Percentiles rank a stretch among this genome's conserved stretches.
Conservation (phyloP, 73 alveolate species). For the Blepharisma stoltei region DNA sequence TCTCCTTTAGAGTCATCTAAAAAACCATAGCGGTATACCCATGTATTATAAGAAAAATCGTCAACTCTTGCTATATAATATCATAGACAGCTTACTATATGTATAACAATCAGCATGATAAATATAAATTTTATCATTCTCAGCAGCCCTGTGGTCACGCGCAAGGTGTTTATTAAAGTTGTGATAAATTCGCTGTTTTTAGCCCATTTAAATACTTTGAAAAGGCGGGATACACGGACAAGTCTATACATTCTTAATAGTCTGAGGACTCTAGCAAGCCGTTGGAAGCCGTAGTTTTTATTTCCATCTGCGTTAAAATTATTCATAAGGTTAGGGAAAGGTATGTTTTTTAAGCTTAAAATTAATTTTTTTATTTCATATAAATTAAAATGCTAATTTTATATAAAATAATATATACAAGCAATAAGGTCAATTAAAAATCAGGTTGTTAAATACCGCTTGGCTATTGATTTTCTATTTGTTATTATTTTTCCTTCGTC, state of each 20-base stretch:
- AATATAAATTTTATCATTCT: conserved; percentile 42
- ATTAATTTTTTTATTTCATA: too few relatives aligned
- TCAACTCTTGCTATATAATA: conserved; percentile 45
- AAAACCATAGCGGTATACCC: conserved; percentile 43
- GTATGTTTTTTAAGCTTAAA: too few relatives aligned
- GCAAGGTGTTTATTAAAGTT: not conserved
- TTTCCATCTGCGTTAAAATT: not conserved
- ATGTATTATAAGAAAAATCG: conserved; percentile 48
- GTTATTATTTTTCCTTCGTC: conserved; percentile 33
- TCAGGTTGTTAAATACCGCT: conserved; percentile 40
- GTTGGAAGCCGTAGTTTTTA: conserved; percentile 26
- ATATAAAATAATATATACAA: too few relatives aligned
- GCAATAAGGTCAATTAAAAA: conserved; percentile 44
- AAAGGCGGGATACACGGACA: conserved; percentile 48
- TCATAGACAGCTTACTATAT: conserved; percentile 52
- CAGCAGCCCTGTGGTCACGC: not conserved
- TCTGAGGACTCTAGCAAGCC: conserved; percentile 39
- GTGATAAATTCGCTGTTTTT: conserved; percentile 39
- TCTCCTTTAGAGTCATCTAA: not conserved
- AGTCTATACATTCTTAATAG: conserved; percentile 52
- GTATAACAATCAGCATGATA: conserved; percentile 41
- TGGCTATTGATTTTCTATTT: conserved; percentile 33
- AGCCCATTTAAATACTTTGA: conserved; percentile 46
- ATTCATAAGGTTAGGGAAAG: conserved; percentile 30
- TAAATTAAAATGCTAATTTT: too few relatives aligned